These are phyloP conservation scores for Chrysosporium keratinophilum DNA, from an alignment of 2,329 filamentous ascomycete species.

Conservation along the genomic window DNA sequence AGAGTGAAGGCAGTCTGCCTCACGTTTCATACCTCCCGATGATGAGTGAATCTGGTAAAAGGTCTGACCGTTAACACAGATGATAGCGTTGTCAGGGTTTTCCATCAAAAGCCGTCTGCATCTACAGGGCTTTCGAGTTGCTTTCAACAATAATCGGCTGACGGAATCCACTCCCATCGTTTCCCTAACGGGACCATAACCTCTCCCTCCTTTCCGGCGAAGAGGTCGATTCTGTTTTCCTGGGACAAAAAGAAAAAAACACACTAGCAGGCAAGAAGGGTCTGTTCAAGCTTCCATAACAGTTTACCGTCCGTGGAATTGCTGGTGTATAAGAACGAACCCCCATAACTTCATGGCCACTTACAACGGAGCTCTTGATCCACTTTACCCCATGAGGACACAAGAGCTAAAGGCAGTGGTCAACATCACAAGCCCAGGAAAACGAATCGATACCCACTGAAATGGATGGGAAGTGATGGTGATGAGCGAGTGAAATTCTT, in stretches of 20 bases:
- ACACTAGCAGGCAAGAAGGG: constrained; percentile 10
- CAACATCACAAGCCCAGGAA: constrained; percentile 20
- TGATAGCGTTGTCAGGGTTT: background rate
- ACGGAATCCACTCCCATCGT: constrained; percentile 1
- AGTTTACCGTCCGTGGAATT: constrained; percentile 6
- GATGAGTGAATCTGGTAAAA: constrained; percentile 39
- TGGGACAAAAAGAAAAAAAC: background rate
- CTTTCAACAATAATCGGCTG: background rate
- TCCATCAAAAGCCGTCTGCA: background rate
- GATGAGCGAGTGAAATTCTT: constrained; percentile 1
- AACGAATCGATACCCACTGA: background rate
- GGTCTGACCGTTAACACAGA: constrained; percentile 29
- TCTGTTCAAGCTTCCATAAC: background rate
- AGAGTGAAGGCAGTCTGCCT: background rate
- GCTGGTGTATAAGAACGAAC: constrained; percentile 7
- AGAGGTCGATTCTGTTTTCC: background rate
- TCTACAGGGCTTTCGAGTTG: background rate
- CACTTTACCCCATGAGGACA: constrained; percentile 34
- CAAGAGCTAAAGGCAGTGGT: constrained; percentile 38
- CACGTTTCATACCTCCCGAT: constrained; percentile 24
- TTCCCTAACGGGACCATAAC: background rate
- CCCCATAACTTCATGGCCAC: constrained; percentile 19
- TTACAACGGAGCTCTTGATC: constrained; percentile 31
- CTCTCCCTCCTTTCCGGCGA: background rate
- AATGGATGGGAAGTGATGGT: background rate